Evolutionary conservation across 768 basidiomycete species (phyloP).

Genomic region (Russula earlei): DNA sequence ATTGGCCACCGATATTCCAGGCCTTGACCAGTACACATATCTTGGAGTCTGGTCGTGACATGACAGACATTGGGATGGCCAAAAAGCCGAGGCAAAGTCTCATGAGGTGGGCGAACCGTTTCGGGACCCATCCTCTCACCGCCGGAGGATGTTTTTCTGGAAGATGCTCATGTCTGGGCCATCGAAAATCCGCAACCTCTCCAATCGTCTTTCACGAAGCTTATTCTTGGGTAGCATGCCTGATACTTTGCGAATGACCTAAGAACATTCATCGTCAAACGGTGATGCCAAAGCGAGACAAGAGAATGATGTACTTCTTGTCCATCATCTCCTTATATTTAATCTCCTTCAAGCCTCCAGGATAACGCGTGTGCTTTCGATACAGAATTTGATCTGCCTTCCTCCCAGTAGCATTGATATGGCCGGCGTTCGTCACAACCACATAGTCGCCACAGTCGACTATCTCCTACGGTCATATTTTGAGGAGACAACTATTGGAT

Average conservation of each 20-base stretch:
- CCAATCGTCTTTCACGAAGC: constrained; percentile 79
- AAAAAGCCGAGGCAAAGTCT: background rate
- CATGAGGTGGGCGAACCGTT: constrained; percentile 16
- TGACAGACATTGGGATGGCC: no score
- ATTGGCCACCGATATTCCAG: no score
- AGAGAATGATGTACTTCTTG: constrained; percentile 56
- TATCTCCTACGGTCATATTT: constrained; percentile 26
- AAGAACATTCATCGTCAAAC: background rate
- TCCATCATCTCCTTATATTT: constrained; percentile 78
- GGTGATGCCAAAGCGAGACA: background rate
- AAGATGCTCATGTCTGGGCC: constrained; percentile 70
- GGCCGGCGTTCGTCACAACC: constrained; percentile 81
- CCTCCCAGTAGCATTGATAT: constrained; percentile 79
- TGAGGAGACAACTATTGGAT: background rate
- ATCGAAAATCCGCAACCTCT: constrained; percentile 82
- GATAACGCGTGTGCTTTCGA: constrained; percentile 84
- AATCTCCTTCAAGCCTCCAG: constrained; percentile 89
- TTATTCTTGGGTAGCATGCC: constrained; percentile 99
- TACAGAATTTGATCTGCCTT: constrained; percentile 85
- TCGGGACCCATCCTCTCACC: constrained; percentile 76
- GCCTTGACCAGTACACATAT: no score
- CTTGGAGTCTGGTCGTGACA: no score
- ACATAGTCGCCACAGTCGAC: constrained; percentile 99
- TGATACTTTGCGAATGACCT: constrained; percentile 94
- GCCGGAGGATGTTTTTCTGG: constrained; percentile 65